Percentiles rank a stretch among this genome's conserved stretches.
Evolutionary conservation across 2,329 filamentous ascomycete species (phyloP).

Genomic region (Simplicillium aogashimaense): DNA sequence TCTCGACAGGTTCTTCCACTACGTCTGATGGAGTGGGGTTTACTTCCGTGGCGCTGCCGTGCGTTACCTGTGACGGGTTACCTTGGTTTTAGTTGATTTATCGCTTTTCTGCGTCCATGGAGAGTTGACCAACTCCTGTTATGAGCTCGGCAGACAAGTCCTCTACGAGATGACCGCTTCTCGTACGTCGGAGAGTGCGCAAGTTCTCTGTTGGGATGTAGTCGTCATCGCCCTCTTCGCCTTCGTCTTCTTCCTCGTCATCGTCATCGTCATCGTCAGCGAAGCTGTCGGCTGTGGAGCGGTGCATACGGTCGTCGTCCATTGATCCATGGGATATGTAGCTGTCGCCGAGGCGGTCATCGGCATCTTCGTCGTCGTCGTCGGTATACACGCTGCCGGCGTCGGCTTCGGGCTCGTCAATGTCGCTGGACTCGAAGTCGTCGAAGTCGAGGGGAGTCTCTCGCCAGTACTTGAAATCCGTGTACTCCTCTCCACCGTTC

Average conservation of each 20-base stretch:
- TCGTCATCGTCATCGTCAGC: slow-evolving; percentile 29
- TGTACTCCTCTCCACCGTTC: slow-evolving; percentile 87
- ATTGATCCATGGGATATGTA: slow-evolving; percentile 44
- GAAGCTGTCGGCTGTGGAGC: slow-evolving; percentile 17
- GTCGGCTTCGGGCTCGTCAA: slow-evolving; percentile 42
- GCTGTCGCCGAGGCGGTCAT: slow-evolving; percentile 39
- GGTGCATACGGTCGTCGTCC: slow-evolving; percentile 26
- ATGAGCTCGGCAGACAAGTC: slow-evolving; percentile 48
- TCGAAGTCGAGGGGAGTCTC: slow-evolving; percentile 74
- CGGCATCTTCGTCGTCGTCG: slow-evolving; percentile 28
- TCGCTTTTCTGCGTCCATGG: slow-evolving; percentile 29
- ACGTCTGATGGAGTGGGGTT: slow-evolving; percentile 10
- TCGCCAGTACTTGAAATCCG: slow-evolving; percentile 96
- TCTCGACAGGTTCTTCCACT: not conserved
- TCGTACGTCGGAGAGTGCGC: too few relatives aligned
- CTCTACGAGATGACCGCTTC: slow-evolving; percentile 20
- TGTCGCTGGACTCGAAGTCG: slow-evolving; percentile 72
- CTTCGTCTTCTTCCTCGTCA: slow-evolving; percentile 23
- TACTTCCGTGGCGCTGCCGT: slow-evolving; percentile 3
- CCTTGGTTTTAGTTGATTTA: slow-evolving; percentile 15
- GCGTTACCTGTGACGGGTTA: not conserved
- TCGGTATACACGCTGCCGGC: slow-evolving; percentile 34
- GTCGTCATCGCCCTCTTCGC: slow-evolving; percentile 29
- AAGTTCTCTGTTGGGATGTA: slow-evolving; percentile 8
- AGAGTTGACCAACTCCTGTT: slow-evolving; percentile 46